Percentiles rank a stretch among this genome's conserved stretches.
phyloP scores from a whole-genome alignment of 2,329 filamentous ascomycete genomes.

The Paradendryphiella salina region DNA sequence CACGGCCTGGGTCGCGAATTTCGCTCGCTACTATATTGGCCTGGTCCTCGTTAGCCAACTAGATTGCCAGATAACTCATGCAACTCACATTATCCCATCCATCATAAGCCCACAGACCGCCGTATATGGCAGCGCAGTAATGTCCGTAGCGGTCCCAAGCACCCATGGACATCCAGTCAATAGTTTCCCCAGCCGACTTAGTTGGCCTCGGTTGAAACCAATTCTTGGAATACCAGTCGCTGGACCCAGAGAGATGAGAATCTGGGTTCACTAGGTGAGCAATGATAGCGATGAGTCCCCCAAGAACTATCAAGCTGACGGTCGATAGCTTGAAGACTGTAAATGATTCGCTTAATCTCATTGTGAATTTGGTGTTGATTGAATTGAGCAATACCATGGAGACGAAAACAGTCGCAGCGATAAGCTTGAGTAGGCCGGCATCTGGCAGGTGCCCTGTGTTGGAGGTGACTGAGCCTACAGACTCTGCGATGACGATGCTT shows the following conservation, averaged over 20 bases:
- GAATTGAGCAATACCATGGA: conserved; percentile 51
- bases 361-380: conserved; percentile 48
- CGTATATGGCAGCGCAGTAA: conserved; percentile 64
- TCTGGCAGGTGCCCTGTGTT: conserved; percentile 21
- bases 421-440: conserved; percentile 41
- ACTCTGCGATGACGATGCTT: conserved; percentile 62
- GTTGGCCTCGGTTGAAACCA: conserved; percentile 62
- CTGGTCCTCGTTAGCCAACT: conserved; percentile 19
- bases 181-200: conserved; percentile 49
- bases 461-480: conserved; percentile 54
- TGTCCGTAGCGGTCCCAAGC: conserved; percentile 64
- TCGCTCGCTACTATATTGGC: conserved; percentile 48
- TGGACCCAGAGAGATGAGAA: conserved; percentile 35
- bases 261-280: conserved; percentile 35
- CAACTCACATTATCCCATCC: conserved; percentile 66
- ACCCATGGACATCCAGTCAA: conserved; percentile 48
- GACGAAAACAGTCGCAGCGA: conserved; percentile 43
- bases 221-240: conserved; percentile 49
- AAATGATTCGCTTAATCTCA: conserved; percentile 50
- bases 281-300: conserved; percentile 36
- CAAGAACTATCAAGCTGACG: conserved; percentile 39
- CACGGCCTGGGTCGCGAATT: conserved; percentile 39
- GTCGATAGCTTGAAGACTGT: conserved; percentile 47
- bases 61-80: neutral
- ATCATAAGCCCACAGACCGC: conserved; percentile 66